Percentiles rank a stretch among this genome's conserved stretches.
These are phyloP conservation scores for Strigomonas culicis DNA, from an alignment of 208 protist genomes.

Conservation along the genomic window DNA sequence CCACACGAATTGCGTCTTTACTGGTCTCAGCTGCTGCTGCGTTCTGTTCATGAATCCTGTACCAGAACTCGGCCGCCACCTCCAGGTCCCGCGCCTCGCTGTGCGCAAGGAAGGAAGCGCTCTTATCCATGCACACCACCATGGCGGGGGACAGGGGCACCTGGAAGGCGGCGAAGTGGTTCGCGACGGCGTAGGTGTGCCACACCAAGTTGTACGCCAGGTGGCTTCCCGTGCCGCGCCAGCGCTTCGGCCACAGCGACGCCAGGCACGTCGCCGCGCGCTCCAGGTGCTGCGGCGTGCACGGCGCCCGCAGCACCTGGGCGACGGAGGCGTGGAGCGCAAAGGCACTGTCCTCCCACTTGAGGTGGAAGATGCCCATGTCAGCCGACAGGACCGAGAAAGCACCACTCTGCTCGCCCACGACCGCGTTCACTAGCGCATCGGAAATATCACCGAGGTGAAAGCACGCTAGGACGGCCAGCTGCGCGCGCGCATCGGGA, in stretches of 20 bases:
- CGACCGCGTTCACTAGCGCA: slow-evolving; percentile 37
- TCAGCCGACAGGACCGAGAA: slow-evolving; percentile 40
- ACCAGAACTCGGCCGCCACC: slow-evolving; percentile 71
- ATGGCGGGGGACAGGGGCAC: slow-evolving; percentile 31
- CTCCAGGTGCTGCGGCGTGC: slow-evolving; percentile 11
- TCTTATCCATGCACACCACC: slow-evolving; percentile 53
- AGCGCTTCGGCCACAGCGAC: slow-evolving; percentile 70
- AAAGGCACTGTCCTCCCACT: slow-evolving; percentile 66
- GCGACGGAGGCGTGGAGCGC: slow-evolving; percentile 59
- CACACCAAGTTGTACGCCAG: slow-evolving; percentile 60
- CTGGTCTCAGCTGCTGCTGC: slow-evolving; percentile 3
- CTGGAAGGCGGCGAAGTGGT: slow-evolving; percentile 18
- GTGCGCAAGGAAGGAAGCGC: slow-evolving; percentile 66
- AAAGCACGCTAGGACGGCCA: slow-evolving; percentile 55
- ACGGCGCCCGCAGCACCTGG: slow-evolving; percentile 22
- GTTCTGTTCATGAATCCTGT: slow-evolving; percentile 18
- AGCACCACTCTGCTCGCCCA: slow-evolving; percentile 31
- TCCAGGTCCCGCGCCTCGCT: slow-evolving; percentile 46
- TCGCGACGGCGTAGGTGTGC: slow-evolving; percentile 54
- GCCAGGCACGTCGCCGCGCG: slow-evolving; percentile 29
- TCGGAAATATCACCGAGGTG: slow-evolving; percentile 56
- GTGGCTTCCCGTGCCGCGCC: slow-evolving; percentile 56
- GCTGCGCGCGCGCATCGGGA: slow-evolving; percentile 24
- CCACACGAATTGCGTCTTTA: slow-evolving; percentile 47
- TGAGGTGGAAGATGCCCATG: slow-evolving; percentile 52